phyloP scores from a whole-genome alignment of 2,329 filamentous ascomycete species.

The Hymenoscyphus scutula region DNA sequence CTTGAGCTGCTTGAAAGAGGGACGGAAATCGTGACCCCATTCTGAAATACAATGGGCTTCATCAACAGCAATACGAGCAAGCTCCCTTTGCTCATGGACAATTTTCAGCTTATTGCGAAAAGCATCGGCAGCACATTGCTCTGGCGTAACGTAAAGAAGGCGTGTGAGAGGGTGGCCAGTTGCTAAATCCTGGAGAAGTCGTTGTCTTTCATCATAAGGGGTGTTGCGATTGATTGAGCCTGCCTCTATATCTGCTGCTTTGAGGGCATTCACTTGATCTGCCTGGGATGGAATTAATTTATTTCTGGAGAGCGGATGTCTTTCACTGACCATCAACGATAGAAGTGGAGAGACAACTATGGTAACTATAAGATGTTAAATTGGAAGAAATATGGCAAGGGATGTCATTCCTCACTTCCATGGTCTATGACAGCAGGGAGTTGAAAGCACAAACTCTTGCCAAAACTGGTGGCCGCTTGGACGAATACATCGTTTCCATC shows the following conservation, averaged over 20 bases:
- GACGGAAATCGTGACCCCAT: slow-evolving; percentile 98
- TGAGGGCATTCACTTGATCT: slow-evolving; percentile 85
- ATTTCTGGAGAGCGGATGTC: neutral
- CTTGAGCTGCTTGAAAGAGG: slow-evolving; percentile 79
- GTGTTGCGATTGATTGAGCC: slow-evolving; percentile 87
- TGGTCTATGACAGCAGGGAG: slow-evolving; percentile 83
- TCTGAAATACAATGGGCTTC: slow-evolving; percentile 97
- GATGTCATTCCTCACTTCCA: slow-evolving; percentile 61
- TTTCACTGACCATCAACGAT: slow-evolving; percentile 71
- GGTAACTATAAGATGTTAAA: slow-evolving; percentile 58
- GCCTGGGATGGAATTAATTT: slow-evolving; percentile 51
- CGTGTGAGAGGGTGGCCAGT: slow-evolving; percentile 82
- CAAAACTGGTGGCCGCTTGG: slow-evolving; percentile 86
- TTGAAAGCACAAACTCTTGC: slow-evolving; percentile 92
- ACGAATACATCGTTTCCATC: slow-evolving; percentile 88
- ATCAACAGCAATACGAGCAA: slow-evolving; percentile 86
- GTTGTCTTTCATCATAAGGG: slow-evolving; percentile 57
- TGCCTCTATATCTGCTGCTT: slow-evolving; percentile 71
- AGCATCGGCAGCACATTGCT: slow-evolving; percentile 73
- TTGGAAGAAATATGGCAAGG: neutral
- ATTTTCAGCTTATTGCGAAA: slow-evolving; percentile 74
- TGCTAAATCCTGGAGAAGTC: slow-evolving; percentile 76
- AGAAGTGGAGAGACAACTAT: slow-evolving; percentile 87
- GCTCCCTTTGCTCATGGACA: slow-evolving; percentile 76
- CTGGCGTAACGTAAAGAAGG: slow-evolving; percentile 90